These are phyloP conservation scores for Aureobasidium lini DNA, from an alignment of 2,329 filamentous ascomycete genomes.

Conservation along the genomic window DNA sequence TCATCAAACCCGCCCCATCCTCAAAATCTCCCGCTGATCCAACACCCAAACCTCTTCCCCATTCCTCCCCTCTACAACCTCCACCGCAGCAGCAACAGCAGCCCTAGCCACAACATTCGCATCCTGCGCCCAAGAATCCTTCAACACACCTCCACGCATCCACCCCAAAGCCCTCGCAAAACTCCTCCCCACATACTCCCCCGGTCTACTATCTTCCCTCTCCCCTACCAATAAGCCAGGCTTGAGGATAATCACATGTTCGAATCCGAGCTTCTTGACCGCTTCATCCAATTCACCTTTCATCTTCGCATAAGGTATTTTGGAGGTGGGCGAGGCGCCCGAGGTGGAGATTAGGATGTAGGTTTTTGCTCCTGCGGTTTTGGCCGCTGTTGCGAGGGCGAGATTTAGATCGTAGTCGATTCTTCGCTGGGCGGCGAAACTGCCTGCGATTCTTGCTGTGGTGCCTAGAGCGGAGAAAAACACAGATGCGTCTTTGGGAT, in stretches of 20 bases:
- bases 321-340: slow-evolving; percentile 45
- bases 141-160: slow-evolving; percentile 44
- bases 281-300: slow-evolving; percentile 81
- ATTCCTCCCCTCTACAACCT: slow-evolving; percentile 46
- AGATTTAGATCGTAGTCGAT: slow-evolving; percentile 85
- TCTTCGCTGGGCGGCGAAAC: slow-evolving; percentile 72
- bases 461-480: slow-evolving; percentile 77
- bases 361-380: slow-evolving; percentile 60
- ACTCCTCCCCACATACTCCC: slow-evolving; percentile 50
- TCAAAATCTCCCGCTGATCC: slow-evolving; percentile 27
- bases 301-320: slow-evolving; percentile 58
- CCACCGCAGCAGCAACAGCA: slow-evolving; percentile 52
- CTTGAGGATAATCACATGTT: slow-evolving; percentile 64
- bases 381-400: slow-evolving; percentile 67
- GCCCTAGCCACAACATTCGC: slow-evolving; percentile 63
- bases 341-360: slow-evolving; percentile 68
- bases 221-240: slow-evolving; percentile 70
- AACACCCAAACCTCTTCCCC: slow-evolving; percentile 55
- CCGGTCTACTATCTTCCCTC: slow-evolving; percentile 49
- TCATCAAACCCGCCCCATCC: neutral
- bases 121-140: slow-evolving; percentile 66
- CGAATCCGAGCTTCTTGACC: slow-evolving; percentile 64
- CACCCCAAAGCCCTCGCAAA: slow-evolving; percentile 50
- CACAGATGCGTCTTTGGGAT: slow-evolving; percentile 54
- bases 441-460: slow-evolving; percentile 66